Percentiles rank a stretch among this genome's conserved stretches.
These are phyloP conservation scores for Letharia lupina DNA, from an alignment of 495 filamentous ascomycete genomes.

Conservation along the genomic window DNA sequence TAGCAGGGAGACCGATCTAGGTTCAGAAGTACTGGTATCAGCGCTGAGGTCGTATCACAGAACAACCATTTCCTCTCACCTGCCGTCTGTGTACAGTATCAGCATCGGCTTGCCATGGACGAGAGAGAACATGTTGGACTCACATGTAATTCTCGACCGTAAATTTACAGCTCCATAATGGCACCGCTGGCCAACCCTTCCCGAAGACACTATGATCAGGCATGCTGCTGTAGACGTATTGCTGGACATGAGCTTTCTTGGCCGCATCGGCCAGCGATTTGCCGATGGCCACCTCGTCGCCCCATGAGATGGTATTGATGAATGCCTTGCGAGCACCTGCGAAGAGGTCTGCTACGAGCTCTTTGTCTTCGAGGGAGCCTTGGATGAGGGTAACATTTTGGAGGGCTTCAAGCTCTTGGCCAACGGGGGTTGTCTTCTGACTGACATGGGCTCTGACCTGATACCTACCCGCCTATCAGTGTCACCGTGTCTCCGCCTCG, in stretches of 20 bases:
- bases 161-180: slow-evolving; percentile 87
- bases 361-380: slow-evolving; percentile 67
- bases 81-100: background rate
- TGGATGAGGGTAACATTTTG: slow-evolving; percentile 78
- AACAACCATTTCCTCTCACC: background rate
- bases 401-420: slow-evolving; percentile 68
- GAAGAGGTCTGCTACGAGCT: slow-evolving; percentile 71
- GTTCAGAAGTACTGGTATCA: background rate
- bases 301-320: slow-evolving; percentile 97
- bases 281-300: slow-evolving; percentile 85
- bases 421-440: slow-evolving; percentile 65
- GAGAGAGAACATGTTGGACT: background rate
- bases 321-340: slow-evolving; percentile 78
- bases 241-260: slow-evolving; percentile 71
- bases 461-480: slow-evolving; percentile 36
- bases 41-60: background rate
- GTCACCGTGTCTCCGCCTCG: background rate
- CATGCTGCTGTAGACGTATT: slow-evolving; percentile 95
- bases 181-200: slow-evolving; percentile 70
- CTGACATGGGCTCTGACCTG: slow-evolving; percentile 81
- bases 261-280: slow-evolving; percentile 82
- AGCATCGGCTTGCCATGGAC: background rate
- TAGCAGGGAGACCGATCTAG: slow-evolving; percentile 65
- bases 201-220: slow-evolving; percentile 75
- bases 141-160: slow-evolving; percentile 85